Base-by-base conservation (phyloP, 2,329 filamentous ascomycete genomes). In the Aspergillus uvarum region DNA sequence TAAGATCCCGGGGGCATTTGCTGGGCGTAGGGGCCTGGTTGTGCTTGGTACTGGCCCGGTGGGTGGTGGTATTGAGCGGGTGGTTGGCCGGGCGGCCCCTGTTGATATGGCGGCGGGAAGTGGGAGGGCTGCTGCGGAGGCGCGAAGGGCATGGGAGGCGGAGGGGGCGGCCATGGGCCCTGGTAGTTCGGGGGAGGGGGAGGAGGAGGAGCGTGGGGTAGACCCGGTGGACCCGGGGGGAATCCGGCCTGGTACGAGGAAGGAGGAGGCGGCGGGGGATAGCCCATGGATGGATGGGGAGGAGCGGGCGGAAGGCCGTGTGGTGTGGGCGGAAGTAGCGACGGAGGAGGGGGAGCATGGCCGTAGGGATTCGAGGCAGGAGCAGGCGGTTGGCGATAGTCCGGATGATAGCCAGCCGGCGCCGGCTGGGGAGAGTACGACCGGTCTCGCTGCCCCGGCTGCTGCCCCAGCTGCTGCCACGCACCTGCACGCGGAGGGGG, bases 161-260 rank as follows among this genome's bases (percentile, higher is more conserved):
- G 74, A 8, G 61, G 61, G 29, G 69, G 71, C 16, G 74, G 74
- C 75, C 75, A 77, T 11, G 67, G 55, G 14, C 74, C 74, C 31
- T 72, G 67, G 52, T 74, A 76, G 57, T 70, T 72, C 32, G 71
- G 68, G 16, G 71, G 71, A 52, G 73, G 69, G 48, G 70, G 72
- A 31, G 72, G 73, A 24, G 70, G 64, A 35, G 63, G 57, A n/a
- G 52, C 58, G 5, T 52, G 47, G 59, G 58, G 64, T 48, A 62
- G 51, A 21, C 55, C 60, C 12, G 26, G 63, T 52, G 59, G 22
- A 22, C 22, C 22, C 22, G 29, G 63, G 54, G 59, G 59, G 56
- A 58, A 63, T 26, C 24, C 50, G 19, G 31, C 49, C 14, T 53
- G 59, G 35, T 35, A 51, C 16, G 47, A 47, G 12, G 38, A 4